Evolutionary conservation across 1,139 yeast species (phyloP), one percentile per base, ranked within the genome.

Genomic region (Candida neerlandica): DNA sequence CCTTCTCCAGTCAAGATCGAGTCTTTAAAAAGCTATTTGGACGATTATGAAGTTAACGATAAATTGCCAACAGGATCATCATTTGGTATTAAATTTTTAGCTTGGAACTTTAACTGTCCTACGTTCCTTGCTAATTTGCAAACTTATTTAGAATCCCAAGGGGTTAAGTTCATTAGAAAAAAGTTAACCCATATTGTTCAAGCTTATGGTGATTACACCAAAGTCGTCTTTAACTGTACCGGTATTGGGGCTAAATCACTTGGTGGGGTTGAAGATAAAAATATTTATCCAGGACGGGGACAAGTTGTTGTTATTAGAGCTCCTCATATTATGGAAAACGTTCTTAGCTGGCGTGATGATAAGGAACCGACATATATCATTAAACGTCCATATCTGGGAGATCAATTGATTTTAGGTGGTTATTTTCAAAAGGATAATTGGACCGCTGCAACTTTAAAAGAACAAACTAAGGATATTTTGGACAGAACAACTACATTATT

Each of bases 41-140:
- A 72, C 26, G 79, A 78, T 40, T 78, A 71, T 55, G 54, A 66
- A 47, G 64, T 65, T 2, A 52, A 81, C 19, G 47, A 53, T 19
- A 48, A 55, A 0, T 65, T 81, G 39, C 83, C 86, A 11, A 57
- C 58, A 1, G 85, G 83, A 1, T 78, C 73, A 1, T 70, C 57
- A 4, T 83, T 65, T 60, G 90, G 89, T 12, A 72, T 84, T 50
- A 63, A 60, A 16, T 85, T 78, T 63, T 69, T 71, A 19, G 75
- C 89, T 0, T 85, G 85, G 83, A 82, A 83, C 61, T 85, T 86
- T 72, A 83, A 83, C 62, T 79, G 89, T 58, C 91, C 90, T 2
- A 67, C 71, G 46, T 82, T 84, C 59, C 64, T 85, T 47, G 60
- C 64, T 43, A 76, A 75, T 50, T 64, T 85, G 51, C 66, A 73